Evolutionary conservation across 2,329 filamentous ascomycete genomes (phyloP), one percentile per base, ranked within the genome.

Genomic region (Macrophomina phaseolina): DNA sequence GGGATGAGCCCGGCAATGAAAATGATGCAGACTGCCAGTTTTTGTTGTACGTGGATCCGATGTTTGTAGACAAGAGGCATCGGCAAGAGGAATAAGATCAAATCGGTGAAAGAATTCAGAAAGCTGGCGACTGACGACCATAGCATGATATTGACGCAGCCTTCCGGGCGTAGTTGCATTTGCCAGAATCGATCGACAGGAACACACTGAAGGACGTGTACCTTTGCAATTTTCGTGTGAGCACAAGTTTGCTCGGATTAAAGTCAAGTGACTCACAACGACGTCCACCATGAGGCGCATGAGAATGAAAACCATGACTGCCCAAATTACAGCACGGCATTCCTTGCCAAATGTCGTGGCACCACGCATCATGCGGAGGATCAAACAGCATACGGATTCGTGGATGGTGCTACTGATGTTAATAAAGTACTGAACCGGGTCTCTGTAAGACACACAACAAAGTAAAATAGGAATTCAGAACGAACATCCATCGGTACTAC

Each of bases 121-220:
- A 14, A 42, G 9, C 63, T 56, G 9, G 42, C 23, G 4, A 65
- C 4, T n/a, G 32, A n/a, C n/a, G 45, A 2, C 52, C 52, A 49
- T 9, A 49, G n/a, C 18, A 30, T 9, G 9, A 64, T 40, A 23
- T 65, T 45, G 46, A 67, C 48, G 34, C 66, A 67, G 23, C 52
- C 66, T 9, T 45, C 2, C 3, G 61, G 61, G 3, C 52, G 42
- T 5, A 18, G 11, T n/a, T 65, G 14, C 42, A 64, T 14, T 40
- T 67, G 18, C 66, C 66, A 67, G 14, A 18, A 64, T 16, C 36
- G 40, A 9, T 32, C 5, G 1, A 67, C 18, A n/a, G 66, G 66
- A 11, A 7, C 30, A 36, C 66, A 67, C 18, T 55, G 53, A 7
- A 42, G 18, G 16, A 58, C 65, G 16, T 65, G 49, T 1, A 64